Evolutionary conservation across 441 rosid species (phyloP), one percentile per base, ranked within the genome.

Genomic region (Breynia disticha): DNA sequence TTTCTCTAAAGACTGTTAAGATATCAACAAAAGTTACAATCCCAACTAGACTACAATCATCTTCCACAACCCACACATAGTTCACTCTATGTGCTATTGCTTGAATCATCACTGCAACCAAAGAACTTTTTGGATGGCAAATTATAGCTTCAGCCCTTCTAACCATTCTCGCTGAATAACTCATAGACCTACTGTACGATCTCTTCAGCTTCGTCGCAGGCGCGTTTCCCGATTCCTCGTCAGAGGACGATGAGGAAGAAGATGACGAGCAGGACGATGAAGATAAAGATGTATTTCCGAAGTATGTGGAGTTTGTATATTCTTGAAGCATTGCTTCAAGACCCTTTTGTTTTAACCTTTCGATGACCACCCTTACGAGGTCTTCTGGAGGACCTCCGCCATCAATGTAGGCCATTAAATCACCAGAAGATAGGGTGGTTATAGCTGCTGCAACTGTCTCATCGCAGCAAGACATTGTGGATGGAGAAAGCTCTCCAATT

Each of bases 41-140:
- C 46, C 98, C 98, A 35, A 79, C 74, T 76, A 91, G 72, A 65
- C 82, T 75, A 60, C 77, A 77, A 46, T 87, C 95, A 12, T 79
- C 83, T 52, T 82, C 84, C 10, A 76, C 50, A 19, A 91, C 98
- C 98, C 98, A 91, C 48, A 84, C 91, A 41, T 91, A 82, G 19
- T 81, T 91, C 68, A 86, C 91, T 32, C 95, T 80, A 19, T 79
- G 90, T 22, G 96, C 72, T 46, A 84, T 79, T 19, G 96, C 96
- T 62, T 91, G 95, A 60, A 87, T 76, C 98, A 91, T 86, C 53
- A 88, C 95, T 1, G 98, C 97, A 54, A 81, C 80, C n/a, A 91
- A 78, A 22, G 98, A 82, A 62, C 95, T 91, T 68, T 77, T 81
- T 15, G 76, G 55, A 50, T 78, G 78, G 32, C 98, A 88, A 16